phyloP scores from a whole-genome alignment of 163 green algal species.

The Chlamydomonas reinhardtii region DNA sequence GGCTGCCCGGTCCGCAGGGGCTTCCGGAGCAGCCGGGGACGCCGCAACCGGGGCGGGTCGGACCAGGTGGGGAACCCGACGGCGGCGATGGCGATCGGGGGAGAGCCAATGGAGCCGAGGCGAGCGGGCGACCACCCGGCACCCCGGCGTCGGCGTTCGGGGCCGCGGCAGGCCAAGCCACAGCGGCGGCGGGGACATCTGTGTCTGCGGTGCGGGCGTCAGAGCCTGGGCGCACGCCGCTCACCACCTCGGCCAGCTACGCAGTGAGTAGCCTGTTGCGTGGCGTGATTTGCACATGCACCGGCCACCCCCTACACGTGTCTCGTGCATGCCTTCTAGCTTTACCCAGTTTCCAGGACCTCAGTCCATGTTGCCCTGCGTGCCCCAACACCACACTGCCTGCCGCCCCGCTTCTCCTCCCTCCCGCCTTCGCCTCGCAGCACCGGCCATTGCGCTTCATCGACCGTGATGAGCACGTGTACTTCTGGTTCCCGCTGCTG shows the following conservation, averaged over 20 bases:
- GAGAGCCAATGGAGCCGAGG: neutral
- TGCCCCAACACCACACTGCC: too few species aligned
- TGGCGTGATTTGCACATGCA: too few species aligned
- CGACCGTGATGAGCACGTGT: constrained; percentile 95
- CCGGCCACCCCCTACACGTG: too few species aligned
- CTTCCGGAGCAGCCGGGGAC: too few species aligned
- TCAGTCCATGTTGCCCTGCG: too few species aligned
- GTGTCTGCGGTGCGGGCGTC: neutral
- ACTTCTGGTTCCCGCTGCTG: constrained; percentile 99
- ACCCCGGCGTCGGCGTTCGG: constrained; percentile 2
- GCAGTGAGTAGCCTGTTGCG: neutral
- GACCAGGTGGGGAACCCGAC: neutral
- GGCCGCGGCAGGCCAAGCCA: neutral
- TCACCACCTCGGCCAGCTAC: neutral
- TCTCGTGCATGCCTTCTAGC: too few species aligned
- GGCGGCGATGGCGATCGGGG: neutral
- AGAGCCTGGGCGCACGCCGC: too few species aligned
- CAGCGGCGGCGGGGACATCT: neutral
- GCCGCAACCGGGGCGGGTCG: neutral
- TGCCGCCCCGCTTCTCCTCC: neutral
- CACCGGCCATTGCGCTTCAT: constrained; percentile 79
- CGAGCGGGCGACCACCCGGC: neutral
- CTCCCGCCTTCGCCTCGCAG: neutral
- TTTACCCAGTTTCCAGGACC: too few species aligned
- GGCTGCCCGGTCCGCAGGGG: too few species aligned